Evolutionary conservation across 1,139 yeast genomes (phyloP), one percentile per base, ranked within the genome.

Genomic region (Yamadazyma siamensis): DNA sequence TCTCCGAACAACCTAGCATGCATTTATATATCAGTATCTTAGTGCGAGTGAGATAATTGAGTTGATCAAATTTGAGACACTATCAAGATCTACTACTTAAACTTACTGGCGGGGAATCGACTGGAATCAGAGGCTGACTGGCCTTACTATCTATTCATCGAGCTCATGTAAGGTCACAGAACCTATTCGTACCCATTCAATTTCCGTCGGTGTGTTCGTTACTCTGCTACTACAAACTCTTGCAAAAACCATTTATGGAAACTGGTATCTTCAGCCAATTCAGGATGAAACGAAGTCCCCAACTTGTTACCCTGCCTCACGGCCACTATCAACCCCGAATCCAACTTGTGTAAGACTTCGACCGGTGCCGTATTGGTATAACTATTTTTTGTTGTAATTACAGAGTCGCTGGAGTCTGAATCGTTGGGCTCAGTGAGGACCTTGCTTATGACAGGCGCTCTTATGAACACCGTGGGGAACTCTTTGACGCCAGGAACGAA

Each of bases 221-320:
- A 28, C 8, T 17, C 17, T 10, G n/a, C 15, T 21, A 29, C 23
- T 6, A 76, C 77, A 54, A 77, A 78, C 43, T 71, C 76, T 33
- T 68, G 67, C 27, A 83, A 47, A 54, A 81, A 84, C 86, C 88
- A 85, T 46, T 72, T 66, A 52, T 85, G 95, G 47, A 85, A 75
- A 23, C 83, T 57, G 26, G 52, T 47, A 44, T 81, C 87, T 9
- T 52, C 54, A 1, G 83, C 62, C 23, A 85, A 63, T 51, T 85
- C 95, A 0, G 94, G 95, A 51, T 85, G 95, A 55, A 85, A 85
- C 2, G 88, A 77, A 0, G 91, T 84, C 2, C 89, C 94, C 31
- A 84, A 54, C 22, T 75, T 63, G 30, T 67, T 68, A 1, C 82
- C 85, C 51, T 84, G 89, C 46, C 75, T 65, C 3, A 83, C 89